Conservation (phyloP, 2,329 filamentous ascomycete genomes). For the Aspergillus neotritici region DNA sequence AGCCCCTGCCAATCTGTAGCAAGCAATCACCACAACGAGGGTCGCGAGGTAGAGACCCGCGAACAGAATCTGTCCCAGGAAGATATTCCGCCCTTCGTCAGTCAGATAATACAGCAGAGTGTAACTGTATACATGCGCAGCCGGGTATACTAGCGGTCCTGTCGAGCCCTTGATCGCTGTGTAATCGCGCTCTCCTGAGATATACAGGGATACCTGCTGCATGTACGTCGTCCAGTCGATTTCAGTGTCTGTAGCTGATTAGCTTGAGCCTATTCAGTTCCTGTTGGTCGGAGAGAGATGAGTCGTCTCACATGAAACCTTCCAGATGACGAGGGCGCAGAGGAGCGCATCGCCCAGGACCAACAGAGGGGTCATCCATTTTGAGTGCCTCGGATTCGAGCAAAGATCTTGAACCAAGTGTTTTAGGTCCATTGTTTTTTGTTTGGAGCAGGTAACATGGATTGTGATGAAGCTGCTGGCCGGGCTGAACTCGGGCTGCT, state of each 20-base stretch:
- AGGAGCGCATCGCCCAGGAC: constrained; percentile 65
- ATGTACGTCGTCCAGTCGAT: constrained; percentile 98
- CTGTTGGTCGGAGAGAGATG: constrained; percentile 5
- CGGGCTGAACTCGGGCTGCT: constrained; percentile 5
- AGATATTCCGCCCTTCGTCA: constrained; percentile 66
- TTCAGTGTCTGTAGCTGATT: constrained; percentile 68
- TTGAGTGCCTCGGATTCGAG: constrained; percentile 51
- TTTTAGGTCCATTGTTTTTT: constrained; percentile 29
- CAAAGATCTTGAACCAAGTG: constrained; percentile 37
- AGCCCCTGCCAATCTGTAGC: constrained; percentile 53
- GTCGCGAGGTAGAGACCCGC: constrained; percentile 70
- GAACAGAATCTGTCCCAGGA: constrained; percentile 79
- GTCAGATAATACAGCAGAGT: constrained; percentile 72
- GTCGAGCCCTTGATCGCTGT: constrained; percentile 78
- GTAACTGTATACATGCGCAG: constrained; percentile 89
- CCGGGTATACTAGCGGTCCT: constrained; percentile 91
- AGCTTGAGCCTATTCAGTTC: constrained; percentile 14
- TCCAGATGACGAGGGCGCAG: constrained; percentile 70
- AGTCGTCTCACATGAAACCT: constrained; percentile 67
- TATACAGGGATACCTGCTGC: constrained; percentile 77
- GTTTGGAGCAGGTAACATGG: constrained; percentile 1
- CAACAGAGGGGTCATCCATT: constrained; percentile 62
- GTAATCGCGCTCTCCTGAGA: constrained; percentile 84
- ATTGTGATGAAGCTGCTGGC: background rate
- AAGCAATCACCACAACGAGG: constrained; percentile 70